These are phyloP conservation scores for Ulota crispa DNA, from an alignment of 225 moss, liverwort and hornwort species.

Conservation along the genomic window DNA sequence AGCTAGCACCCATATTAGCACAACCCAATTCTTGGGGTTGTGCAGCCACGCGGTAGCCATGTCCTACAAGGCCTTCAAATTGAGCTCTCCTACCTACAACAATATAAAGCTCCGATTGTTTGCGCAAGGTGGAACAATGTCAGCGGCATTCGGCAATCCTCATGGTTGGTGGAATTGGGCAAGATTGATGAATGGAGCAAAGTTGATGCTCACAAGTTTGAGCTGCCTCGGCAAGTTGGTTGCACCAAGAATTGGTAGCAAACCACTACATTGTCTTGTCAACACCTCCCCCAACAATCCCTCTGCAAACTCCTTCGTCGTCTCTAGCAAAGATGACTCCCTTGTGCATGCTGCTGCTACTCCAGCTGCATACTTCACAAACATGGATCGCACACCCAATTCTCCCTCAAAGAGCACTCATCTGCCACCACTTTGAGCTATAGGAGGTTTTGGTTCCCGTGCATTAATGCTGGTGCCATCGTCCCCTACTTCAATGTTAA, in stretches of 20 bases:
- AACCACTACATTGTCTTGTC: conserved; percentile 8
- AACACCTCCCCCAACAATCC: conserved; percentile 20
- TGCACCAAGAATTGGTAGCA: not conserved
- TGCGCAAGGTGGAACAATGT: conserved; percentile 3
- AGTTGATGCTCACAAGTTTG: conserved; percentile 42
- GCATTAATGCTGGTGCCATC: not conserved
- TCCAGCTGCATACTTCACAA: not conserved
- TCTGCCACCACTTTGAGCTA: not conserved
- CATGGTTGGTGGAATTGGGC: conserved; percentile 9
- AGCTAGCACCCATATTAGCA: conserved; percentile 57
- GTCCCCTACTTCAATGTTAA: too few species aligned
- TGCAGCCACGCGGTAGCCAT: conserved; percentile 48
- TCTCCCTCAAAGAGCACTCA: conserved; percentile 5
- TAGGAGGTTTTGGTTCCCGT: not conserved
- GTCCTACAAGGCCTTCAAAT: conserved; percentile 19
- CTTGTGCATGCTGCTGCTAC: not conserved
- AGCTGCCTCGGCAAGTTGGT: conserved; percentile 12
- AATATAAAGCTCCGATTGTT: conserved; percentile 35
- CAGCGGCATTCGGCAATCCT: conserved; percentile 36
- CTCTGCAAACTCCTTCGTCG: not conserved
- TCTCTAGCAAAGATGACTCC: not conserved
- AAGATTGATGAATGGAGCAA: conserved; percentile 62
- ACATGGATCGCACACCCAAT: not conserved
- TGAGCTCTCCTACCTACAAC: conserved; percentile 54
- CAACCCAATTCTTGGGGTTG: conserved; percentile 61